Evolutionary conservation across 1,139 yeast species (phyloP), one percentile per base, ranked within the genome.

Genomic region (Eremothecium cymbalariae): DNA sequence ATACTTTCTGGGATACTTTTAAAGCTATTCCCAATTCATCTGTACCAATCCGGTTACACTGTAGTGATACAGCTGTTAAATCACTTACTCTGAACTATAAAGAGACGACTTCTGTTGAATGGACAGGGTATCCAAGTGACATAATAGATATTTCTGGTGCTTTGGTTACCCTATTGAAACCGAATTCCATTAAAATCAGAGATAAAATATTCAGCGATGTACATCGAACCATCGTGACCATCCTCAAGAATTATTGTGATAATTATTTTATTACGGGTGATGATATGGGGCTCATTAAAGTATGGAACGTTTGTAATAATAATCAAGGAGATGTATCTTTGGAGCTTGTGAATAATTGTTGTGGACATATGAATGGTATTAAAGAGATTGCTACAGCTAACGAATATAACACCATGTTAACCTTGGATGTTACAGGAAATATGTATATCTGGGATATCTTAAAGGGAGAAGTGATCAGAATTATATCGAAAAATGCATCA

Each of bases 361-460:
- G 79, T 35, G 82, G 83, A 0, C 86, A 79, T 53, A 47, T 65
- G 2, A 40, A 60, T 3, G 50, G 60, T 0, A 60, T 81, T 4
- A 53, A 50, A 9, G 63, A 62, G 12, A 50, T 80, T 23, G 59
- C 60, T 28, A 62, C 62, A 32, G 67, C 75, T 28, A 62, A 65
- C n/a, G 68, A 71, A 32, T 76, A 63, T 50, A 72, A 74, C 34
- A 53, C 70, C 2, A 62, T 77, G 3, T 40, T 77, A 8, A 69
- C 77, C 37, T 51, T 71, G 13, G 85, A 78, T 50, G 40, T 32
- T 0, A 54, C 50, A 3, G 83, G 86, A 0, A 50, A 53, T 2
- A 70, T 70, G 3, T 67, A 65, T 17, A 42, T 72, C 5, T 78
- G 88, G 88, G 82, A 80, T 46, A 47, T 72, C 28, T 64, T 73